Evolutionary conservation across 768 basidiomycete species (phyloP), one percentile per base, ranked within the genome.

Genomic region (Sarcodon sp.): DNA sequence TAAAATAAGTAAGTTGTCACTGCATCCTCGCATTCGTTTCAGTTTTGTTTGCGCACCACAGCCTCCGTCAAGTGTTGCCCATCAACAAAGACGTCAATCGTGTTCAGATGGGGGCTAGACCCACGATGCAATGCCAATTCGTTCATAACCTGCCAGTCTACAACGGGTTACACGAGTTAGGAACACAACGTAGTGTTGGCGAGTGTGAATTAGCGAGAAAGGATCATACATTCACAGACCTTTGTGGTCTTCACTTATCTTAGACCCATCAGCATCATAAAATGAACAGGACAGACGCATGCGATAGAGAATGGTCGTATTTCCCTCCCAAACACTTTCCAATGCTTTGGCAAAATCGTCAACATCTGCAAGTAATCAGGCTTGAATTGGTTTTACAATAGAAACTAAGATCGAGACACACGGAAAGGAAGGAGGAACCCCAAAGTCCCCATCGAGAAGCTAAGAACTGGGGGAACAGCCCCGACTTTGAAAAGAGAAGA

Each of bases 141-240:
- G 59, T 97, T 97, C 90, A 97, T 93, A 35, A 94, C 93, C 62
- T 94, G 92, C 84, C 87, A 92, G 53, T 83, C 91, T 85, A 51
- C 9, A n/a, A 13, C 7, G 35, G 43, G 38, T 35, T 47, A 18
- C 53, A 50, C 34, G 39, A 8, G 39, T 41, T 13, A 41, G 33
- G 27, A 33, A 38, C 45, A n/a, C 33, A 47, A 34, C 35, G 43
- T 5, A 13, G 8, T n/a, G 38, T 13, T 15, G 12, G 13, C 10
- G 10, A 41, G 10, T 31, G 15, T 16, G 35, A 45, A n/a, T 11
- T 10, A 12, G 46, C 15, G 33, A 44, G 11, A 16, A 16, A 34
- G 27, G 32, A 32, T 35, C n/a, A 15, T 34, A 35, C 49, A 47
- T 35, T 43, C 36, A 62, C 69, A 15, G 35, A 83, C 83, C 81